Percentiles rank a stretch among this genome's conserved stretches.
phyloP scores from a whole-genome alignment of 106 monocot species.

The Dendrobium chrysotoxum region DNA sequence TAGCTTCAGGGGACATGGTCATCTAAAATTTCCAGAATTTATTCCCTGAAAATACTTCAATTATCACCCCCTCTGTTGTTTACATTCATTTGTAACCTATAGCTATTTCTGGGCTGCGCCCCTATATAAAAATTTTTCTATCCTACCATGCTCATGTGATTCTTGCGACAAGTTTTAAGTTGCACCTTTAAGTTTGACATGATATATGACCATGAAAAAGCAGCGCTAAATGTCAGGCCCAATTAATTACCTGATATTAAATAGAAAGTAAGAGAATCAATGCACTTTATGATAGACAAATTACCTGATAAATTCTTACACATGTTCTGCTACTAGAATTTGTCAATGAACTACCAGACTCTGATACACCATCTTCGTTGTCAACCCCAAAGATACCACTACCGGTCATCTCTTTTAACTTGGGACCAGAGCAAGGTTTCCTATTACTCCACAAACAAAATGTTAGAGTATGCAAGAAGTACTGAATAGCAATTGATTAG shows the following conservation, averaged over 20 bases:
- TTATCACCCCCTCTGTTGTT: background rate
- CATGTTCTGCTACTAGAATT: conserved; percentile 36
- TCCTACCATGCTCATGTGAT: background rate
- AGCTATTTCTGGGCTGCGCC: background rate
- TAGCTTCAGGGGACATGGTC: background rate
- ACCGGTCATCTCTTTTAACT: conserved; percentile 86
- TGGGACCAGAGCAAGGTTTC: conserved; percentile 77
- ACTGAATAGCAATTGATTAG: conserved; percentile 4
- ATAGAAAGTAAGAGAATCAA: background rate
- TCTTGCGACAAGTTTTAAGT: background rate
- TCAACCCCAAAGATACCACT: conserved; percentile 74
- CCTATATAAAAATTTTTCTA: background rate
- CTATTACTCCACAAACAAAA: conserved; percentile 23
- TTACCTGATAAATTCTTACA: conserved; percentile 48
- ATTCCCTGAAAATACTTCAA: background rate
- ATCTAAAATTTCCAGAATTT: too few relatives aligned
- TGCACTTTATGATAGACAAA: background rate
- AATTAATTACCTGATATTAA: background rate
- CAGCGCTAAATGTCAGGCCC: background rate
- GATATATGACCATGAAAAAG: background rate
- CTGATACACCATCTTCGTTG: conserved; percentile 36
- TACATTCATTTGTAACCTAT: background rate
- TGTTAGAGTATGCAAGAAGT: background rate
- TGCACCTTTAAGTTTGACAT: background rate
- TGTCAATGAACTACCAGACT: conserved; percentile 29